Conservation (phyloP, 192 early-diverging fungal species). For the Allomyces macrogynus region DNA sequence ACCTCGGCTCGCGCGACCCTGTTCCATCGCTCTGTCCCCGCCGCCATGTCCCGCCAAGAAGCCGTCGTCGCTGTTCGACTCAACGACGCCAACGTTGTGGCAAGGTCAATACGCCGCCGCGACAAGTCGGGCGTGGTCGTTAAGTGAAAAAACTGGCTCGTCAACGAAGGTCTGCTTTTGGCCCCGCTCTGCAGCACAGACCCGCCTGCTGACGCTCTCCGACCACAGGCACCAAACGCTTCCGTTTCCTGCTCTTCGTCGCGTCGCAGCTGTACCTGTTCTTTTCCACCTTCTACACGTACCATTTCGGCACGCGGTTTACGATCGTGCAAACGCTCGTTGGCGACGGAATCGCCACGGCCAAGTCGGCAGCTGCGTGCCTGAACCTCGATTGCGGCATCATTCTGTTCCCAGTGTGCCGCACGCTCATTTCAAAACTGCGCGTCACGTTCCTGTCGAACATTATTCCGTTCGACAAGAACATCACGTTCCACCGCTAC, state of each 20-base stretch:
- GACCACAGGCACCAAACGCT: background rate
- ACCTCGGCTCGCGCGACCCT: no score
- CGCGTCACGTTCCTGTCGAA: conserved; percentile 50
- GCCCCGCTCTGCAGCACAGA: no score
- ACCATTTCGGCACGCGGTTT: background rate
- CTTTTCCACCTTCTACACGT: background rate
- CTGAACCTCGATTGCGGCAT: conserved; percentile 62
- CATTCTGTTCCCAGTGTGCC: conserved; percentile 60
- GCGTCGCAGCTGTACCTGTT: background rate
- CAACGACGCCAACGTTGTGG: background rate
- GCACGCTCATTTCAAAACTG: conserved; percentile 55
- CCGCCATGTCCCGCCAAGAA: background rate
- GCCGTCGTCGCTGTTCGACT: background rate
- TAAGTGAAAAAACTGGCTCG: background rate
- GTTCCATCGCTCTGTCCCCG: no score
- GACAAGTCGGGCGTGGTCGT: background rate
- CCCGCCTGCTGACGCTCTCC: no score
- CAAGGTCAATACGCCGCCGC: background rate
- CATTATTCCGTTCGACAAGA: conserved; percentile 70
- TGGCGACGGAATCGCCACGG: background rate
- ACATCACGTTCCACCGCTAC: conserved; percentile 58
- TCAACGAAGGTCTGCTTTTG: background rate
- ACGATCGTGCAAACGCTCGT: background rate
- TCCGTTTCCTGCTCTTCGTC: background rate
- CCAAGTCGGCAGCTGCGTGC: conserved; percentile 23